A percentile compares a stretch with the other conserved stretches of the same genome.
These are phyloP conservation scores for Neurospora sp. DNA, from an alignment of 495 filamentous ascomycete species.

Conservation along the genomic window DNA sequence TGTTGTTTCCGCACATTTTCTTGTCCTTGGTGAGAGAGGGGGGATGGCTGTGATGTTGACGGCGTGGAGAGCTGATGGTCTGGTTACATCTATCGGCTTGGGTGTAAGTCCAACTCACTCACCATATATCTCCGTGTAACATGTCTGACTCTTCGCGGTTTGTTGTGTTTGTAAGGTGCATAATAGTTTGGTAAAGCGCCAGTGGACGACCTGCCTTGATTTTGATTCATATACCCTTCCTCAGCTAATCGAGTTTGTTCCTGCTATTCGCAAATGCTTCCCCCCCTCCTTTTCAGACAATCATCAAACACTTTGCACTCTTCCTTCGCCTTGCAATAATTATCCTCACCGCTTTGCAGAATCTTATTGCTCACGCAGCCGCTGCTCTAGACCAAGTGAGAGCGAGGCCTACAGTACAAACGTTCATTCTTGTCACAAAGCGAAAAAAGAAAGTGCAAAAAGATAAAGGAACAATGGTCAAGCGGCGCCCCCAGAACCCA, in stretches of 20 bases:
- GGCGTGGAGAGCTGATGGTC: fast-evolving
- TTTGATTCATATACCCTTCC: no score
- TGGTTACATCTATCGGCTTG: not conserved
- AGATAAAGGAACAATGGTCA: not conserved
- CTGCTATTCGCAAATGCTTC: no score
- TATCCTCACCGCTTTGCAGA: not conserved
- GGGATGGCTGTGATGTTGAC: not conserved
- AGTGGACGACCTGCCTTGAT: no score
- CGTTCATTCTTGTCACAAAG: no score
- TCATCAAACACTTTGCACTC: not conserved
- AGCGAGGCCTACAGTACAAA: no score
- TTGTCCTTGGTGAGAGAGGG: not conserved
- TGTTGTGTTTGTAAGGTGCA: not conserved
- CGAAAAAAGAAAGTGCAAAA: not conserved
- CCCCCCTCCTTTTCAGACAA: no score
- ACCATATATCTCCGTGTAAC: not conserved
- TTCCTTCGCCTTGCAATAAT: not conserved
- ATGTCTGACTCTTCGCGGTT: not conserved
- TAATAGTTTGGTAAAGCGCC: not conserved
- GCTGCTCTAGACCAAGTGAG: no score
- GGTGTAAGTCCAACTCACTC: not conserved
- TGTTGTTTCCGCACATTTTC: not conserved
- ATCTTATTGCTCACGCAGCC: no score
- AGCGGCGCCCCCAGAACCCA: no score
- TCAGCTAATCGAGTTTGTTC: no score